Base-by-base conservation (phyloP, 164 flowering plant genomes). In the Platanus orientalis region DNA sequence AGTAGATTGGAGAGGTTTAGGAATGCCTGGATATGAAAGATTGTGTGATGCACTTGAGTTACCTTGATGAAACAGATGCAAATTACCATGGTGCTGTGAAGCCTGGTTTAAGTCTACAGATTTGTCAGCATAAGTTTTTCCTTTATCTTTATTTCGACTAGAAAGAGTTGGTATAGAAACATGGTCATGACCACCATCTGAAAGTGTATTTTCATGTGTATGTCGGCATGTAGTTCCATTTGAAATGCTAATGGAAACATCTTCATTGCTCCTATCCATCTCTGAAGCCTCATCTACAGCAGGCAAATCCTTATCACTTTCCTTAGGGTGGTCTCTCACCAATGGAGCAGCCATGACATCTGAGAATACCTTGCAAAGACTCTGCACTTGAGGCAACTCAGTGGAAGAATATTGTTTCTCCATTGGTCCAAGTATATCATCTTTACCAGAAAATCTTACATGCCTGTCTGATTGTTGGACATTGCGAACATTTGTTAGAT, bases 391-490 rank as follows among this genome's bases (percentile, higher is more conserved):
- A 53, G 67, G n/a, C 36, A 30, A 61, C 48, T 61, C 69, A 58
- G 50, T 30, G 26, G 77, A 66, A 58, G 70, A 39, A 34, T 27
- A 27, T 26, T 2, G 2, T 54, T 65, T 70, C 57, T 19, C 63
- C 25, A 48, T 56, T 29, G 70, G 69, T 40, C 73, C 81, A 71
- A 77, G 73, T 50, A 74, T 72, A 63, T 72, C 77, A 70, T 73
- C 73, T 54, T 75, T 66, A n/a, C 60, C 83, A 4, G 76, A 73
- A 69, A 81, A 81, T 49, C 73, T 70, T 32, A 78, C 90, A 66
- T 71, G 84, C 70, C 63, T 83, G 25, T 66, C 69, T 21, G 71
- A 61, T 19, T 60, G 67, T 20, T 34, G 73, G 64, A 51, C 54
- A 39, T 24, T n/a, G 10, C 23, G 36, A 50, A 42, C 23, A 40